phyloP scores from a whole-genome alignment of 2,329 filamentous ascomycete species.

The Botrytis hyacinthi region DNA sequence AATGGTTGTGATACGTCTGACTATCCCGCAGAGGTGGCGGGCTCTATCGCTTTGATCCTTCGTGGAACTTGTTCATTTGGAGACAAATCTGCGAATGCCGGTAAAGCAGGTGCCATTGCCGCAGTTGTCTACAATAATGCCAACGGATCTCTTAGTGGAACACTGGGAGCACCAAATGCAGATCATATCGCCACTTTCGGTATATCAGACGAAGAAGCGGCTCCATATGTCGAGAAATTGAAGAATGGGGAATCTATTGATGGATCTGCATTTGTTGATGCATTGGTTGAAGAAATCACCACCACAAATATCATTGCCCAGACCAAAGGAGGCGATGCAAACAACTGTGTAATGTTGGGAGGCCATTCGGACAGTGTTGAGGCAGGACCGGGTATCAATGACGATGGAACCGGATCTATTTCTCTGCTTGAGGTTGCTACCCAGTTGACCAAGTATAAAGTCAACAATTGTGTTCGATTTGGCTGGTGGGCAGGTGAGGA shows the following conservation, averaged over 20 bases:
- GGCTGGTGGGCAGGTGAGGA: constrained; percentile 69
- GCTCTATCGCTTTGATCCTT: constrained; percentile 67
- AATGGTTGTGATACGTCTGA: constrained; percentile 63
- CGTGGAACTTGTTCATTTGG: constrained; percentile 72
- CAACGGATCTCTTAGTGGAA: constrained; percentile 59
- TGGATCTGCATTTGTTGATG: constrained; percentile 59
- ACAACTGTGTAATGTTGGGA: constrained; percentile 65
- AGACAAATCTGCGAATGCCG: constrained; percentile 66
- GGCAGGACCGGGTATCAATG: constrained; percentile 54
- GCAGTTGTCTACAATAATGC: constrained; percentile 64
- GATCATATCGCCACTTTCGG: constrained; percentile 68
- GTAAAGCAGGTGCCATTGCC: constrained; percentile 65
- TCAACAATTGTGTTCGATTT: constrained; percentile 65
- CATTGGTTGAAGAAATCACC: constrained; percentile 46
- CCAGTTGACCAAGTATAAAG: constrained; percentile 55
- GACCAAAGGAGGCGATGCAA: constrained; percentile 55
- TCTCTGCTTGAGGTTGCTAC: constrained; percentile 61
- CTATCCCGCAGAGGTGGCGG: constrained; percentile 57
- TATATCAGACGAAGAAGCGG: constrained; percentile 58
- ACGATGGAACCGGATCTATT: constrained; percentile 42
- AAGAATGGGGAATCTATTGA: constrained; percentile 50
- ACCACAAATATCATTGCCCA: constrained; percentile 60
- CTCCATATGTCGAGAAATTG: constrained; percentile 54
- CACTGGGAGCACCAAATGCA: constrained; percentile 59
- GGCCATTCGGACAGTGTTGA: constrained; percentile 62